phyloP scores from a whole-genome alignment of 768 basidiomycete species.

The Suillus placidus region DNA sequence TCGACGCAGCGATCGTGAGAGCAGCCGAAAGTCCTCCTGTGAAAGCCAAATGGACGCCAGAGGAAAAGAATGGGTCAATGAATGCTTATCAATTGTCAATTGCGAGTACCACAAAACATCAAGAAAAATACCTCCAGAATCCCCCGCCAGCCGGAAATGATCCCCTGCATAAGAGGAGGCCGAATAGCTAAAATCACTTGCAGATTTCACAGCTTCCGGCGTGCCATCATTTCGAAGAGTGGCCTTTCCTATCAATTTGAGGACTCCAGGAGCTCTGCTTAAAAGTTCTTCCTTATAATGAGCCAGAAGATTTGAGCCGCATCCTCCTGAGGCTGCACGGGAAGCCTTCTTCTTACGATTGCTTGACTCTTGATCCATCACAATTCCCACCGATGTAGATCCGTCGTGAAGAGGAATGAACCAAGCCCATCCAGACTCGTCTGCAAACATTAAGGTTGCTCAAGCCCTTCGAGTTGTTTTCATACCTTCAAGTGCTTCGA shows the following conservation, averaged over 20 bases:
- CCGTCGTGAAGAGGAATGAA: constrained; percentile 55
- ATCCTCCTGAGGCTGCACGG: not conserved
- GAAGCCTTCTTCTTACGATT: constrained; percentile 26
- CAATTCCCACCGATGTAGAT: constrained; percentile 54
- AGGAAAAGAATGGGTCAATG: constrained; percentile 69
- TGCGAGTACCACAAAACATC: not conserved
- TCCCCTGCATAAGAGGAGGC: constrained; percentile 53
- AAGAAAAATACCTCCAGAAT: constrained; percentile 50
- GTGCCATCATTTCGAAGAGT: constrained; percentile 15
- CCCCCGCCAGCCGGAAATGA: constrained; percentile 58
- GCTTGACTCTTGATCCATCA: constrained; percentile 44
- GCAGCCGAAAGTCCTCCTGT: constrained; percentile 62
- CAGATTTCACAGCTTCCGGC: constrained; percentile 15
- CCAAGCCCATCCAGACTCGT: constrained; percentile 61
- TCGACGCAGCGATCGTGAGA: constrained; percentile 57
- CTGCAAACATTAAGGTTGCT: constrained; percentile 24
- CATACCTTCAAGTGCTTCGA: constrained; percentile 38
- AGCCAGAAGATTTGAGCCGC: constrained; percentile 5
- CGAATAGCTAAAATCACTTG: constrained; percentile 59
- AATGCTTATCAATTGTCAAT: constrained; percentile 42
- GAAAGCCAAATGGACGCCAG: constrained; percentile 62
- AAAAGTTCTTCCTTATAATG: constrained; percentile 12
- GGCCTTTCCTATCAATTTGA: constrained; percentile 8
- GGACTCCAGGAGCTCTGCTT: constrained; percentile 5
- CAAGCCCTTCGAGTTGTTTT: not conserved